phyloP scores from a whole-genome alignment of 495 filamentous ascomycete genomes.

The Penicillium angulare region DNA sequence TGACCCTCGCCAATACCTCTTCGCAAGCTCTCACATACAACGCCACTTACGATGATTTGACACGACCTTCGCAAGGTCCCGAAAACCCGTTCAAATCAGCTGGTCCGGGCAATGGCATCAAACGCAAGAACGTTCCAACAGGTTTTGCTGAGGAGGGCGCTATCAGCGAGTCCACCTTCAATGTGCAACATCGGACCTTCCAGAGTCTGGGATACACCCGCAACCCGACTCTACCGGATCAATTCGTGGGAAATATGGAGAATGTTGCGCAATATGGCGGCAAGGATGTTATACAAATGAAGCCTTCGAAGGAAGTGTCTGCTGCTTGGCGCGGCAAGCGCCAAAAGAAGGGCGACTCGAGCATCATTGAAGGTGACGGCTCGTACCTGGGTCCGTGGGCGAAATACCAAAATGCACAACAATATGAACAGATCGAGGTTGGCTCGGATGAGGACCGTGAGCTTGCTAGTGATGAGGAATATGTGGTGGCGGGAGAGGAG shows the following conservation, averaged over 20 bases:
- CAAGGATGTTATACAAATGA: slow-evolving; percentile 57
- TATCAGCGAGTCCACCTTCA: slow-evolving; percentile 87
- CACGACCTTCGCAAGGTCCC: slow-evolving; percentile 67
- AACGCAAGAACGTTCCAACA: slow-evolving; percentile 89
- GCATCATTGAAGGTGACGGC: slow-evolving; percentile 78
- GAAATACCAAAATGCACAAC: slow-evolving; percentile 64
- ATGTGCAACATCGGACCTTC: slow-evolving; percentile 73
- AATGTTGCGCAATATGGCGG: slow-evolving; percentile 51
- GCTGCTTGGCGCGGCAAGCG: slow-evolving; percentile 65
- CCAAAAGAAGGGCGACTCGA: slow-evolving; percentile 79
- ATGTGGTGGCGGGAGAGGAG: slow-evolving; percentile 59
- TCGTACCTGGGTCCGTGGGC: slow-evolving; percentile 96
- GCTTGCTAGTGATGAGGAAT: slow-evolving; percentile 75
- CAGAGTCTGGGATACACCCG: slow-evolving; percentile 62
- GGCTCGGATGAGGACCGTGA: slow-evolving; percentile 52
- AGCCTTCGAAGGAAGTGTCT: slow-evolving; percentile 64
- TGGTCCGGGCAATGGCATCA: slow-evolving; percentile 55
- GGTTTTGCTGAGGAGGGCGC: slow-evolving; percentile 84
- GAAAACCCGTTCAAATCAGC: slow-evolving; percentile 74
- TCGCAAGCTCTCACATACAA: slow-evolving; percentile 56
- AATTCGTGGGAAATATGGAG: slow-evolving; percentile 55
- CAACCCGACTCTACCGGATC: slow-evolving; percentile 50
- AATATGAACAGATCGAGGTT: slow-evolving; percentile 59
- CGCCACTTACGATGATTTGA: slow-evolving; percentile 70
- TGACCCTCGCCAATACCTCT: slow-evolving; percentile 56